Percentiles rank a stretch among this genome's conserved stretches.
Evolutionary conservation across 805 yeast species (phyloP).

Genomic region (Nadsonia fulvescens): DNA sequence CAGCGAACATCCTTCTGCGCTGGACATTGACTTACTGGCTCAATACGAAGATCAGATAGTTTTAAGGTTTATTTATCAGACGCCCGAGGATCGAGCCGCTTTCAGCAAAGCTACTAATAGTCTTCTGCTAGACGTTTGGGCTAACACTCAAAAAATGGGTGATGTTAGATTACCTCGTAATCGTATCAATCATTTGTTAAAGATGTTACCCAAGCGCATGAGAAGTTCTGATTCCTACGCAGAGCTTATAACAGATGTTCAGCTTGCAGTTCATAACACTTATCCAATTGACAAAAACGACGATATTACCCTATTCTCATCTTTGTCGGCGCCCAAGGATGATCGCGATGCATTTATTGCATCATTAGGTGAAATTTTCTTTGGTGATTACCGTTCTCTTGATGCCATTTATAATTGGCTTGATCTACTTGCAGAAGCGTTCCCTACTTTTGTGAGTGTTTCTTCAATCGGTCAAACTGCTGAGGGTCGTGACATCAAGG

Average conservation of each 20-base stretch:
- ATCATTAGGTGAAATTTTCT: conserved; percentile 27
- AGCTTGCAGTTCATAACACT: conserved; percentile 13
- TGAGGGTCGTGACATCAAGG: conserved; percentile 56
- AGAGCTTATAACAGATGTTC: conserved; percentile 13
- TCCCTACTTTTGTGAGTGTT: conserved; percentile 40
- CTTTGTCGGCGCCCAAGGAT: conserved; percentile 1
- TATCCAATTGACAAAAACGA: conserved; percentile 9
- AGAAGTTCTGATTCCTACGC: conserved; percentile 8
- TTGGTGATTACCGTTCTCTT: conserved; percentile 49
- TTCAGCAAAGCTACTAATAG: conserved; percentile 12
- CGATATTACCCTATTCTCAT: conserved; percentile 1
- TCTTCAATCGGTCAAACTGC: conserved; percentile 59
- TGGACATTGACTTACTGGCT: conserved; percentile 10
- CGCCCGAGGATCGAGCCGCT: conserved; percentile 8
- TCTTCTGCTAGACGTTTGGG: conserved; percentile 14
- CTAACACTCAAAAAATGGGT: conserved; percentile 8
- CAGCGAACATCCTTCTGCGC: no score
- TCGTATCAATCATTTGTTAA: conserved; percentile 10
- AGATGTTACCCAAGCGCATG: conserved; percentile 11
- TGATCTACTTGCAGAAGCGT: conserved; percentile 38
- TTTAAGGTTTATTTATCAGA: conserved; percentile 22
- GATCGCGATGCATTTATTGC: conserved; percentile 2
- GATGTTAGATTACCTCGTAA: conserved; percentile 11
- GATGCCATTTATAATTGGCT: conserved; percentile 59
- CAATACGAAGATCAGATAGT: conserved; percentile 28